A percentile compares a stretch with the other conserved stretches of the same genome.
Evolutionary conservation across 1,284 basidiomycete genomes (phyloP).

Genomic region (Hypsizygus ulmarius): DNA sequence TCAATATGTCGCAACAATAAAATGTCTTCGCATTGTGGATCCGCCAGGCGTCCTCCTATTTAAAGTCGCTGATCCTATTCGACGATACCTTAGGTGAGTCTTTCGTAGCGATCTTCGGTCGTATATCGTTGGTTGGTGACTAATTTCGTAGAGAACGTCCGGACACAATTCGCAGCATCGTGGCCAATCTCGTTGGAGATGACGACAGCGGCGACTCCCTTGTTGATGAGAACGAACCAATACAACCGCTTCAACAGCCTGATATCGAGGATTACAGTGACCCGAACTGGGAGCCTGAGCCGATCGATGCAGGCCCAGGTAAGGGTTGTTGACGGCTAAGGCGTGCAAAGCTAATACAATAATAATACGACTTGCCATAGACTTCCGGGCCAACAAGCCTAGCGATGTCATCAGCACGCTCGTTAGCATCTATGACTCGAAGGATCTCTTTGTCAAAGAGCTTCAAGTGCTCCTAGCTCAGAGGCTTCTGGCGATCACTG

Average conservation of each 20-base stretch:
- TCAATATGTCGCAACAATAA: conserved; percentile 95
- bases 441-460: conserved; percentile 92
- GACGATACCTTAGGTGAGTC: conserved; percentile 75
- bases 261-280: conserved; percentile 86
- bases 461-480: conserved; percentile 87
- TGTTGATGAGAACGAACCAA: conserved; percentile 77
- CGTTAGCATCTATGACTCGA: conserved; percentile 93
- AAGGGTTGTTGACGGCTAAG: conserved; percentile 22
- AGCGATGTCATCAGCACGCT: conserved; percentile 92
- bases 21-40: conserved; percentile 87
- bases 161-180: conserved; percentile 91
- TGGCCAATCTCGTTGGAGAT: conserved; percentile 87
- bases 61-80: conserved; percentile 88
- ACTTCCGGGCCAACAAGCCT: conserved; percentile 84
- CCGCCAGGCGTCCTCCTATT: conserved; percentile 89
- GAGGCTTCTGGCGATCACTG: conserved; percentile 72
- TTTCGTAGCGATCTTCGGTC: not conserved
- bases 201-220: conserved; percentile 78
- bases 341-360: not conserved
- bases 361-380: conserved; percentile 37
- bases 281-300: conserved; percentile 91
- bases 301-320: conserved; percentile 91
- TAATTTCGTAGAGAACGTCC: conserved; percentile 63
- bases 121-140: conserved; percentile 3
- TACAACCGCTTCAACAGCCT: conserved; percentile 66